Evolutionary conservation across 305 asterid species (phyloP).

Genomic region (Fraxinus angustifolia): DNA sequence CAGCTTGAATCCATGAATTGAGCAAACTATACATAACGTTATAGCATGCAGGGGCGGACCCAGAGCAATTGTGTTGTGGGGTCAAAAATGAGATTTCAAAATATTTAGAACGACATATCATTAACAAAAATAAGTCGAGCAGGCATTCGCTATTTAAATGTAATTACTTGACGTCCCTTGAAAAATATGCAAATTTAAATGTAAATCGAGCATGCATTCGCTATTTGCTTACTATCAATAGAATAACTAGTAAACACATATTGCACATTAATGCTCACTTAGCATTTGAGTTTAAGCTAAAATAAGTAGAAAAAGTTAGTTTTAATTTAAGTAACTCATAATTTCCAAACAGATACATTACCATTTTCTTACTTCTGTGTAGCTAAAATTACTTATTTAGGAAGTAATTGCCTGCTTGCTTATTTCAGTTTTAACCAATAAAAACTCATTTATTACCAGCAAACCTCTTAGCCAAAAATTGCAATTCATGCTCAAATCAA

Average conservation of each 20-base stretch:
- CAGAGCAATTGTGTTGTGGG: no score
- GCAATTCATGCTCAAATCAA: neutral
- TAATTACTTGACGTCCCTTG: constrained; percentile 39
- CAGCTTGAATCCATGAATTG: no score
- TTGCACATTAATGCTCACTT: neutral
- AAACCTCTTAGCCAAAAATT: neutral
- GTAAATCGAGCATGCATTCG: neutral
- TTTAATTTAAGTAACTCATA: neutral
- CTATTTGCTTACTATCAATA: neutral
- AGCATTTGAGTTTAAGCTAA: neutral
- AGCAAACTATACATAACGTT: no score
- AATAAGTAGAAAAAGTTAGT: neutral
- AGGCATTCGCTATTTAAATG: constrained; percentile 7
- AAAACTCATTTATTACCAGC: neutral
- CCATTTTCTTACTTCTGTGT: neutral
- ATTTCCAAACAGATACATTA: neutral
- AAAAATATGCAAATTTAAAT: constrained; percentile 14
- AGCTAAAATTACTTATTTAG: neutral
- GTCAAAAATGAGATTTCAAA: no score
- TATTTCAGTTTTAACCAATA: neutral
- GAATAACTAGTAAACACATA: neutral
- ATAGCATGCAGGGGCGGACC: no score
- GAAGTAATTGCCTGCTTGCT: neutral
- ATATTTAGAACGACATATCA: no score
- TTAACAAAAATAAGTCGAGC: no score